phyloP scores from a whole-genome alignment of 148 eudicot genomes.

The Spergularia marina region DNA sequence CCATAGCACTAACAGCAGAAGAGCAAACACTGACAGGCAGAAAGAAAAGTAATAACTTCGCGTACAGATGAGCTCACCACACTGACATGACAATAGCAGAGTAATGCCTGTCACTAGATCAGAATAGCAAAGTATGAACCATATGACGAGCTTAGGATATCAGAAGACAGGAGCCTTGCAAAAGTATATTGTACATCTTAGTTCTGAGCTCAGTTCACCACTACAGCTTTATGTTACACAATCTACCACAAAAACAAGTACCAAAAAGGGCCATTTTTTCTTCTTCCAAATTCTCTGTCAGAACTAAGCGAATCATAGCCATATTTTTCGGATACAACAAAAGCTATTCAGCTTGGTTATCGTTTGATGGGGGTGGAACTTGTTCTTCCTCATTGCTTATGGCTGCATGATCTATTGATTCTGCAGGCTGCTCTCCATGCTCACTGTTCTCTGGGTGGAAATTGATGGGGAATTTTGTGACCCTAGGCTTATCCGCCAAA shows the following conservation, averaged over 20 bases:
- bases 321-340: too few species aligned
- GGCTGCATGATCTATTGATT: conserved; percentile 34
- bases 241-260: not conserved
- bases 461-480: conserved; percentile 85
- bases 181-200: conserved; percentile 2
- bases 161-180: not conserved
- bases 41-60: too few species aligned
- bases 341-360: conserved; percentile 28
- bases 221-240: conserved; percentile 1
- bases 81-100: too few species aligned
- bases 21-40: too few species aligned
- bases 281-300: not conserved
- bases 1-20: too few species aligned
- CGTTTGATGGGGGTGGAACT: conserved; percentile 29
- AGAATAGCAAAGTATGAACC: too few species aligned
- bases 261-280: not conserved
- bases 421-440: conserved; percentile 51
- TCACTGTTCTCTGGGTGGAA: conserved; percentile 74
- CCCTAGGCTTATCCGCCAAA: conserved; percentile 83
- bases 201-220: conserved; percentile 3
- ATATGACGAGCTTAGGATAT: not conserved
- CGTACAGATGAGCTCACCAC: too few species aligned
- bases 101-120: too few species aligned
- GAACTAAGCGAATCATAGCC: not conserved
- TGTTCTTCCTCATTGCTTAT: conserved; percentile 37